These are phyloP conservation scores for Pseudogymnoascus sp. DNA, from an alignment of 2,329 filamentous ascomycete genomes.

Conservation along the genomic window DNA sequence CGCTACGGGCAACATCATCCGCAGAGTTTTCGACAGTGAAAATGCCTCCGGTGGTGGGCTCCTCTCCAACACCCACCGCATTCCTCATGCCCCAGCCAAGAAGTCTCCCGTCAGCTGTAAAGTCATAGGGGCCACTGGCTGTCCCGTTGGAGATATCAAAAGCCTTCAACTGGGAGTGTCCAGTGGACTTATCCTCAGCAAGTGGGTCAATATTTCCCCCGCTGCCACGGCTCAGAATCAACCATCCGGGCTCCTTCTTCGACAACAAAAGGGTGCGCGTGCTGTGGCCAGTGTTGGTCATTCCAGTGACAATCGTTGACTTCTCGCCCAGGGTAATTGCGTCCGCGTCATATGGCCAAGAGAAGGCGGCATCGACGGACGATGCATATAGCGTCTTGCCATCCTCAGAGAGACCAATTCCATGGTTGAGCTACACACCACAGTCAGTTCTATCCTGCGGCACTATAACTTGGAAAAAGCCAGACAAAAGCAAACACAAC, in stretches of 20 bases:
- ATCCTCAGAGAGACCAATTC: conserved; percentile 45
- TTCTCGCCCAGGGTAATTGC: conserved; percentile 39
- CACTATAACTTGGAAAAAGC: neutral
- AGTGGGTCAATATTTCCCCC: conserved; percentile 52
- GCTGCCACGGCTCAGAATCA: conserved; percentile 61
- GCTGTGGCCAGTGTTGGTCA: conserved; percentile 54
- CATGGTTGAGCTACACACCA: conserved; percentile 44
- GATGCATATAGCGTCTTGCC: conserved; percentile 51
- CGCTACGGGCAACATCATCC: conserved; percentile 52
- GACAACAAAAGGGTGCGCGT: conserved; percentile 62
- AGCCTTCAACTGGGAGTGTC: conserved; percentile 60
- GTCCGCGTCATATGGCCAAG: conserved; percentile 57
- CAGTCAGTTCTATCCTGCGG: conserved; percentile 9
- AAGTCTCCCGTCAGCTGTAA: conserved; percentile 39
- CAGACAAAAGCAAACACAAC: neutral
- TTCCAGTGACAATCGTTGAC: conserved; percentile 51
- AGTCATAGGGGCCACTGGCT: conserved; percentile 34
- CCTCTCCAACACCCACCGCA: conserved; percentile 62
- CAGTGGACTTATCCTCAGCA: conserved; percentile 44
- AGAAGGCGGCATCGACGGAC: conserved; percentile 48
- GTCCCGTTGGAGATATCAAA: conserved; percentile 39
- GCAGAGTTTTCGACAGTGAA: conserved; percentile 64
- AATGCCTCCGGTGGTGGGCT: conserved; percentile 44
- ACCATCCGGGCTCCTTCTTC: conserved; percentile 41
- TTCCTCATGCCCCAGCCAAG: conserved; percentile 66